phyloP scores from a whole-genome alignment of 805 yeast genomes.

The Vanderwaltozyma tropicalis region DNA sequence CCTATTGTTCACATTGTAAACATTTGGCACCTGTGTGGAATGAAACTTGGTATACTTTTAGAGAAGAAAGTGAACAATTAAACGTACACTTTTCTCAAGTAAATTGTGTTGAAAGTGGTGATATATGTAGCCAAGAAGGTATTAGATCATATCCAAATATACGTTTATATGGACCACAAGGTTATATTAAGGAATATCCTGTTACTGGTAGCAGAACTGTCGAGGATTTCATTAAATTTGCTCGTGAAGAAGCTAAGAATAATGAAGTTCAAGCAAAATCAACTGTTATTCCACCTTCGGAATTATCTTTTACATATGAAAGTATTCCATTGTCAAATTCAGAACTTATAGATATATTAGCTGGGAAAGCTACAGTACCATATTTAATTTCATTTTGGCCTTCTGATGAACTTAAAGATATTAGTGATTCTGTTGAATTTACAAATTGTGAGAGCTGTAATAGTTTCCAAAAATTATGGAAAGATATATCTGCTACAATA shows the following conservation, averaged over 20 bases:
- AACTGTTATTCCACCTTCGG: slow-evolving; percentile 22
- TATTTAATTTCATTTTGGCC: slow-evolving; percentile 61
- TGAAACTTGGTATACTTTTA: slow-evolving; percentile 43
- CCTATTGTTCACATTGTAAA: slow-evolving; percentile 78
- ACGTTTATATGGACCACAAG: slow-evolving; percentile 55
- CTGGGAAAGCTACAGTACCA: slow-evolving; percentile 42
- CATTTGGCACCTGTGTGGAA: slow-evolving; percentile 78
- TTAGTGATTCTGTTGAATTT: slow-evolving; percentile 29
- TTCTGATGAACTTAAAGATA: slow-evolving; percentile 31
- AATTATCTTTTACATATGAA: no score
- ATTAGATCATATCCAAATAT: slow-evolving; percentile 62
- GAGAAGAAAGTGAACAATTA: slow-evolving; percentile 34
- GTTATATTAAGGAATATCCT: slow-evolving; percentile 40
- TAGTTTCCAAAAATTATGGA: slow-evolving; percentile 49
- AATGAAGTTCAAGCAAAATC: slow-evolving; percentile 11
- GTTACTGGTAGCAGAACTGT: slow-evolving; percentile 34
- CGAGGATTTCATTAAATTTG: slow-evolving; percentile 42
- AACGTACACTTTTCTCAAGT: slow-evolving; percentile 58
- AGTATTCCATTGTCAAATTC: slow-evolving; percentile 33
- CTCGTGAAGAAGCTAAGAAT: slow-evolving; percentile 44
- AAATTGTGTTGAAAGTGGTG: slow-evolving; percentile 79
- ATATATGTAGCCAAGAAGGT: slow-evolving; percentile 61
- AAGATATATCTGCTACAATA: slow-evolving; percentile 41
- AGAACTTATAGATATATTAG: slow-evolving; percentile 38
- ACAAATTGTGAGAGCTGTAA: slow-evolving; percentile 39